phyloP scores from a whole-genome alignment of 1,284 basidiomycete species.

The Melampsora americana region DNA sequence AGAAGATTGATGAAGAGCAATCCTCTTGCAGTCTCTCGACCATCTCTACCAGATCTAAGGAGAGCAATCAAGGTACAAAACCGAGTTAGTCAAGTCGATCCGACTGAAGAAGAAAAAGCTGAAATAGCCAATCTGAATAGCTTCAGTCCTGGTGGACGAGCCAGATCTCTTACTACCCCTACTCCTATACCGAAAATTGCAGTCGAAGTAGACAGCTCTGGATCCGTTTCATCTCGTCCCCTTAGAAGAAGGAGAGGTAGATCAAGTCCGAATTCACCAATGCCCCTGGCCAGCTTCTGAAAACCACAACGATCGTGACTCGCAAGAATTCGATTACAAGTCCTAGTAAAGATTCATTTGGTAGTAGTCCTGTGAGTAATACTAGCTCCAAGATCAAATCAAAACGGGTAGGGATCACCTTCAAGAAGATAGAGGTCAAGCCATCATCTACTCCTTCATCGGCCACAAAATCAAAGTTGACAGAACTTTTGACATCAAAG shows the following conservation, averaged over 20 bases:
- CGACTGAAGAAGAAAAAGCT: neutral
- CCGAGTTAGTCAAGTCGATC: neutral
- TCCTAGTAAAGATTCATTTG: neutral
- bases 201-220: neutral
- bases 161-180: constrained; percentile 34
- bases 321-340: neutral
- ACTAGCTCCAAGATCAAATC: neutral
- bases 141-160: constrained; percentile 19
- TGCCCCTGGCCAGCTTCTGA: neutral
- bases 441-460: neutral
- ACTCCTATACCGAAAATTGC: constrained; percentile 29
- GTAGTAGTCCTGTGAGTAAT: neutral
- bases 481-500: constrained; percentile 27
- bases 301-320: neutral
- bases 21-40: constrained; percentile 3
- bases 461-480: constrained; percentile 27
- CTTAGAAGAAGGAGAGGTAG: neutral
- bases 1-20: neutral
- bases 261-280: neutral
- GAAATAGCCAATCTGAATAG: constrained; percentile 3
- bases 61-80: constrained; percentile 9
- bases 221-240: neutral
- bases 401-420: constrained; percentile 11
- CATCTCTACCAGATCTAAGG: constrained; percentile 39
- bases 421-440: constrained; percentile 19